phyloP scores from a whole-genome alignment of 495 filamentous ascomycete species.

The Aspergillus baeticus region DNA sequence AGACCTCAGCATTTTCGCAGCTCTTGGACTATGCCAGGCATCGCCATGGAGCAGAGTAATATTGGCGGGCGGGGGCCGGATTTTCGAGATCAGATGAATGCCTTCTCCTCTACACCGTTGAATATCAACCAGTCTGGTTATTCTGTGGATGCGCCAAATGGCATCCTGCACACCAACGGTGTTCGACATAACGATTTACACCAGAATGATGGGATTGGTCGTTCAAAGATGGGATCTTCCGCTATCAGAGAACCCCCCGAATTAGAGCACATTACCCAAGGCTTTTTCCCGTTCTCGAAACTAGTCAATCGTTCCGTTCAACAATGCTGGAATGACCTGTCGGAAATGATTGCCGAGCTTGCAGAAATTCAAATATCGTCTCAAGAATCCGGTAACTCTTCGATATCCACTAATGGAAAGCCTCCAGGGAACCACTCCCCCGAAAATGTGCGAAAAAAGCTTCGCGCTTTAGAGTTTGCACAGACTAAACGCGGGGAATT shows the following conservation, averaged over 20 bases:
- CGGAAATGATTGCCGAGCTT: conserved; percentile 66
- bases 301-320: conserved; percentile 77
- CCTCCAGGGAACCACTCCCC: conserved; percentile 54
- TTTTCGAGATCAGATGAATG: conserved; percentile 28
- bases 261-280: conserved; percentile 73
- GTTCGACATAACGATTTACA: conserved; percentile 10
- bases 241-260: conserved; percentile 54
- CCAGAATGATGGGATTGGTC: conserved; percentile 12
- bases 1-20: conserved; percentile 6
- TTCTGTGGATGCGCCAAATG: conserved; percentile 24
- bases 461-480: conserved; percentile 70
- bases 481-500: conserved; percentile 66
- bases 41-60: conserved; percentile 45
- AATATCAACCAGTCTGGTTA: conserved; percentile 17
- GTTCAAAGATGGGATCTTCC: neutral
- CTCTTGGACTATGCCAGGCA: conserved; percentile 43
- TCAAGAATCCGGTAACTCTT: conserved; percentile 24
- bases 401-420: conserved; percentile 50
- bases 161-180: conserved; percentile 33
- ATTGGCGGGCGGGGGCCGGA: conserved; percentile 28
- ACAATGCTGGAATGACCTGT: conserved; percentile 74
- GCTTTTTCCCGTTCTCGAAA: conserved; percentile 66
- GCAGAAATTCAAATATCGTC: conserved; percentile 60
- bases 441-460: conserved; percentile 77
- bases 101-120: conserved; percentile 14